phyloP scores from a whole-genome alignment of 2,329 filamentous ascomycete genomes.

The Coniella lustricola region DNA sequence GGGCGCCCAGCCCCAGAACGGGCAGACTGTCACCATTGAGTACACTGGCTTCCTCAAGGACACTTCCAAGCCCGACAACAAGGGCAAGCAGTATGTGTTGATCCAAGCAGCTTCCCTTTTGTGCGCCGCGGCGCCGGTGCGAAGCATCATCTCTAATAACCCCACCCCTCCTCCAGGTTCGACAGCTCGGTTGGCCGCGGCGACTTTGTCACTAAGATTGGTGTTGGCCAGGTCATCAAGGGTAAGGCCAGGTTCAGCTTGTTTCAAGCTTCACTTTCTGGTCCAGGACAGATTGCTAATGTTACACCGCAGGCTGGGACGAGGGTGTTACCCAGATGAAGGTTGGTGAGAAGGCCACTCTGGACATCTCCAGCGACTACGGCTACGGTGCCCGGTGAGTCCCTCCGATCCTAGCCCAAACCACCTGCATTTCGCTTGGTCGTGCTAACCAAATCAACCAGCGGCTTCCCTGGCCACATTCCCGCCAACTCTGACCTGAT shows the following conservation, averaged over 20 bases:
- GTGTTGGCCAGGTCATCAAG: constrained; percentile 76
- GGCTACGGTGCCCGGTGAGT: constrained; percentile 57
- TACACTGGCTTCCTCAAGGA: constrained; percentile 88
- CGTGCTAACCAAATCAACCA: constrained; percentile 29
- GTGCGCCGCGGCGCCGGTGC: too few species aligned
- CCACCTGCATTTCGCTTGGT: too few species aligned
- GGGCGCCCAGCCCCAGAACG: constrained; percentile 51
- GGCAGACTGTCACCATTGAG: constrained; percentile 76
- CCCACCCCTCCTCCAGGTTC: constrained; percentile 53
- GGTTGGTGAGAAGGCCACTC: constrained; percentile 79
- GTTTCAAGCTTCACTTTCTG: background rate
- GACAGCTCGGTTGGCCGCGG: constrained; percentile 76
- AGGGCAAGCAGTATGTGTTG: constrained; percentile 62
- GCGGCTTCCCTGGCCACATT: constrained; percentile 73
- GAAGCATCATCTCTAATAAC: background rate
- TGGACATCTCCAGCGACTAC: constrained; percentile 70
- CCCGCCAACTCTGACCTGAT: constrained; percentile 68
- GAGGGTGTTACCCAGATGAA: constrained; percentile 82
- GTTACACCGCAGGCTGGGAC: constrained; percentile 59
- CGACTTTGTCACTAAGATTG: constrained; percentile 72
- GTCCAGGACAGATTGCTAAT: constrained; percentile 3
- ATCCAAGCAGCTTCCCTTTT: too few species aligned
- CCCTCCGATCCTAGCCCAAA: background rate
- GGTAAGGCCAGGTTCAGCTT: constrained; percentile 44
- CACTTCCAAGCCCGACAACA: constrained; percentile 47